Conservation (phyloP, 23 red algal species). For the Gracilaria gracilis region DNA sequence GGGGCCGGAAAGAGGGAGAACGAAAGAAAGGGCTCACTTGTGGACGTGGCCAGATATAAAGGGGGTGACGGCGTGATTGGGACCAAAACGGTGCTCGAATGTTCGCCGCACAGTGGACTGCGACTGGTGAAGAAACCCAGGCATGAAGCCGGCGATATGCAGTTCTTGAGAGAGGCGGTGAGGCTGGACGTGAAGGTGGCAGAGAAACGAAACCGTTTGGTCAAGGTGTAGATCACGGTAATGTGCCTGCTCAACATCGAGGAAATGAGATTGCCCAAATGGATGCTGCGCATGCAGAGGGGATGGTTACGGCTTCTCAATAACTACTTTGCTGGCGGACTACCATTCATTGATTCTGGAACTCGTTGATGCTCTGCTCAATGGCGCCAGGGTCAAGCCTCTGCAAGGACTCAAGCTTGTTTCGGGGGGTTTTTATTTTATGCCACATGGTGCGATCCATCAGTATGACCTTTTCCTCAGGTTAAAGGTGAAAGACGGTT, state of each 20-base stretch:
- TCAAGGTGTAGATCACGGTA: constrained; percentile 62
- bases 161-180: constrained; percentile 68
- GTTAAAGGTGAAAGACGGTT: too few species aligned
- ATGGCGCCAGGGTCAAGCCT: too few species aligned
- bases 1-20: background rate
- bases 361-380: too few species aligned
- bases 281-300: constrained; percentile 60
- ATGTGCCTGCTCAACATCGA: constrained; percentile 48
- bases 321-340: too few species aligned
- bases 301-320: too few species aligned
- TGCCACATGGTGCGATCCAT: too few species aligned
- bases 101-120: constrained; percentile 45
- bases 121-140: constrained; percentile 69
- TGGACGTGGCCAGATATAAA: constrained; percentile 37
- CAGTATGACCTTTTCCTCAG: too few species aligned
- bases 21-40: constrained; percentile 38
- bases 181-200: constrained; percentile 67
- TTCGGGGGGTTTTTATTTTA: too few species aligned
- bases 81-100: constrained; percentile 57
- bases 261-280: constrained; percentile 56
- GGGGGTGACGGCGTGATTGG: constrained; percentile 20
- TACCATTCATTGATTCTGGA: too few species aligned
- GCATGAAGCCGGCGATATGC: constrained; percentile 60
- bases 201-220: constrained; percentile 33
- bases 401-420: too few species aligned